A percentile compares a stretch with the other conserved stretches of the same genome.
Evolutionary conservation across 2,329 filamentous ascomycete genomes (phyloP).

Genomic region (Colletotrichum paranaense): DNA sequence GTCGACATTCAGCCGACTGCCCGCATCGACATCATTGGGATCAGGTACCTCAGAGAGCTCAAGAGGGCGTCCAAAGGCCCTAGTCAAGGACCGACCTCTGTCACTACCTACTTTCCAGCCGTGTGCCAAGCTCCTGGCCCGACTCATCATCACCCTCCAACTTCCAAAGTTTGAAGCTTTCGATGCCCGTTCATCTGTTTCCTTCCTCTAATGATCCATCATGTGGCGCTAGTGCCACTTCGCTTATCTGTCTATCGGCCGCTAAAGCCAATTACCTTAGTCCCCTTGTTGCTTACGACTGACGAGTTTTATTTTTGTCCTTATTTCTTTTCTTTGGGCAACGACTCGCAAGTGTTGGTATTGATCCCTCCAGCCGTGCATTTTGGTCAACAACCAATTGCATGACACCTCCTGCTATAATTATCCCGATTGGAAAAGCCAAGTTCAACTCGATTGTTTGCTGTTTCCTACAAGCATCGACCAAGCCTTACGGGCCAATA

Average conservation of each 20-base stretch:
- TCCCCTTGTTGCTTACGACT: not conserved
- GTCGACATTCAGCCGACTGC: not conserved
- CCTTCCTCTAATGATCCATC: not conserved
- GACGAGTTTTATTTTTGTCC: constrained; percentile 23
- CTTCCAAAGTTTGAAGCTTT: not conserved
- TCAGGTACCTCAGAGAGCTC: not conserved
- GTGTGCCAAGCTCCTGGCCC: not conserved
- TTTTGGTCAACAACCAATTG: not conserved
- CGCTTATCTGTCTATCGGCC: constrained; percentile 33
- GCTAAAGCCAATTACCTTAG: constrained; percentile 26
- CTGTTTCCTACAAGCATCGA: not conserved
- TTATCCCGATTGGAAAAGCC: not conserved
- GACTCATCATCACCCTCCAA: not conserved
- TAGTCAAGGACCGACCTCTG: not conserved
- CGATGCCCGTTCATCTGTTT: constrained; percentile 14
- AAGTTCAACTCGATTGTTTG: not conserved
- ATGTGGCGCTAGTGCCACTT: constrained; percentile 20
- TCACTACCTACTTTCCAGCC: too few relatives aligned
- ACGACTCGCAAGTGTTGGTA: not conserved
- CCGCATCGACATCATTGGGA: constrained; percentile 1
- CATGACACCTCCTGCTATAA: not conserved
- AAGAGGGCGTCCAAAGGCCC: not conserved
- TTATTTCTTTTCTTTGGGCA: constrained; percentile 8
- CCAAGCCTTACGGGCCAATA: not conserved
- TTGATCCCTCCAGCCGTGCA: not conserved